Conservation (phyloP, 2,329 filamentous ascomycete species). For the Aureobasidium sp. region DNA sequence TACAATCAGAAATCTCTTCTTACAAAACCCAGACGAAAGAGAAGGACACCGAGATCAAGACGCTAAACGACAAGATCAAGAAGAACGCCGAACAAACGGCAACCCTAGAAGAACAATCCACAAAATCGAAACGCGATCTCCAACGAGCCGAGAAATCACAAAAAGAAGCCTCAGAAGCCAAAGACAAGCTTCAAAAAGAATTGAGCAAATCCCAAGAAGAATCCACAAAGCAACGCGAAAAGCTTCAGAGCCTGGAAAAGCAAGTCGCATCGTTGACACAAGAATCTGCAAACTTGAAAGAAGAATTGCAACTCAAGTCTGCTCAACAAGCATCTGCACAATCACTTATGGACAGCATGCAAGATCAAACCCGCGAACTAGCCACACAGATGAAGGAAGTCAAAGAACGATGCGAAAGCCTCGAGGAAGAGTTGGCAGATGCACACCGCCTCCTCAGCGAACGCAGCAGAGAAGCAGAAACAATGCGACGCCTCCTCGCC, state of each 20-base stretch:
- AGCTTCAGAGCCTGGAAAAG: slow-evolving; percentile 66
- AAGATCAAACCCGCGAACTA: slow-evolving; percentile 83
- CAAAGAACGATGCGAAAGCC: slow-evolving; percentile 68
- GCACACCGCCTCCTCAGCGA: slow-evolving; percentile 80
- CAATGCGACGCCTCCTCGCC: slow-evolving; percentile 80
- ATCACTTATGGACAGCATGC: slow-evolving; percentile 81
- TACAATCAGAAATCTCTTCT: slow-evolving; percentile 64
- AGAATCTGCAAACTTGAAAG: slow-evolving; percentile 61
- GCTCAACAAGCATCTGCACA: slow-evolving; percentile 83
- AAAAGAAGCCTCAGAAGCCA: slow-evolving; percentile 65
- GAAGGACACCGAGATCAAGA: slow-evolving; percentile 70
- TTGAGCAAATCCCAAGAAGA: slow-evolving; percentile 68
- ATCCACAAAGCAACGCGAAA: slow-evolving; percentile 47
- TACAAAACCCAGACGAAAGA: slow-evolving; percentile 65
- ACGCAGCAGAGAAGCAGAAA: slow-evolving; percentile 84
- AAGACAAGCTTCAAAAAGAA: slow-evolving; percentile 65
- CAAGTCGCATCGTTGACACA: slow-evolving; percentile 60
- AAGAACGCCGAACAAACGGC: slow-evolving; percentile 65
- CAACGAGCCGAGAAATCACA: slow-evolving; percentile 72
- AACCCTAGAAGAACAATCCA: slow-evolving; percentile 72
- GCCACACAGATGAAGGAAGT: slow-evolving; percentile 87
- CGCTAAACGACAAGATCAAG: slow-evolving; percentile 69
- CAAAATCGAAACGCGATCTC: slow-evolving; percentile 67
- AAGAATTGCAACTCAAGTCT: slow-evolving; percentile 76
- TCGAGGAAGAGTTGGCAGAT: slow-evolving; percentile 89